phyloP scores from a whole-genome alignment of 1,284 basidiomycete genomes.

The Chondrostereum purpureum region DNA sequence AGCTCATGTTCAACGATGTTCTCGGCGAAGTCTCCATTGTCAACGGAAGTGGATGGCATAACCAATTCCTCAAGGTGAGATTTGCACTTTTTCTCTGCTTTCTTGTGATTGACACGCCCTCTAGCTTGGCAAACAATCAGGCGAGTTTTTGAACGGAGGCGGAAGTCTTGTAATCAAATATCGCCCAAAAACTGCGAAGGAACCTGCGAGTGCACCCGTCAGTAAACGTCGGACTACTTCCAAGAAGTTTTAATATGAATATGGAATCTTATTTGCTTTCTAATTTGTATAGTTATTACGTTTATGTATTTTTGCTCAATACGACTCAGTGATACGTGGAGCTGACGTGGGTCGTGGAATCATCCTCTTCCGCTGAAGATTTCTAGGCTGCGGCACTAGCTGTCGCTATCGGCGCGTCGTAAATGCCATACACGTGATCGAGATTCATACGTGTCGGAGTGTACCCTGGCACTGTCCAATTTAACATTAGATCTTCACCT shows the following conservation, averaged over 20 bases:
- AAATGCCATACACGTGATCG: conserved; percentile 1
- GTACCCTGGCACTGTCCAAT: neutral
- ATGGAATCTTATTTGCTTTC: neutral
- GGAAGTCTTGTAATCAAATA: conserved; percentile 4
- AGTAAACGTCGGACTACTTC: neutral
- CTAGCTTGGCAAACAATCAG: conserved; percentile 1
- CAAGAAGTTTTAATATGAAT: neutral
- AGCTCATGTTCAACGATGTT: conserved; percentile 40
- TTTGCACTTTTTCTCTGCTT: neutral
- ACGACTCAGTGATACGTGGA: neutral
- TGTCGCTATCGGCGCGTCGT: too few species aligned
- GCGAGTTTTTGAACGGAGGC: neutral
- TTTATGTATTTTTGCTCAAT: too few species aligned
- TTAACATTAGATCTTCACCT: neutral
- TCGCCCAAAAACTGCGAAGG: conserved; percentile 6
- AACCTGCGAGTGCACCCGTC: neutral
- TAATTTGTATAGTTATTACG: neutral
- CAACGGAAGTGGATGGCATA: conserved; percentile 29
- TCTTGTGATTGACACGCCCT: neutral
- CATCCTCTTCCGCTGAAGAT: neutral
- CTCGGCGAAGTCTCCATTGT: conserved; percentile 24
- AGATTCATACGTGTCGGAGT: neutral
- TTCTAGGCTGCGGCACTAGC: too few species aligned
- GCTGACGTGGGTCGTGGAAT: neutral
- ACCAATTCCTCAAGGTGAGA: conserved; percentile 31